Conservation (phyloP, 1,139 yeast species). For the Pichia cactophila region DNA sequence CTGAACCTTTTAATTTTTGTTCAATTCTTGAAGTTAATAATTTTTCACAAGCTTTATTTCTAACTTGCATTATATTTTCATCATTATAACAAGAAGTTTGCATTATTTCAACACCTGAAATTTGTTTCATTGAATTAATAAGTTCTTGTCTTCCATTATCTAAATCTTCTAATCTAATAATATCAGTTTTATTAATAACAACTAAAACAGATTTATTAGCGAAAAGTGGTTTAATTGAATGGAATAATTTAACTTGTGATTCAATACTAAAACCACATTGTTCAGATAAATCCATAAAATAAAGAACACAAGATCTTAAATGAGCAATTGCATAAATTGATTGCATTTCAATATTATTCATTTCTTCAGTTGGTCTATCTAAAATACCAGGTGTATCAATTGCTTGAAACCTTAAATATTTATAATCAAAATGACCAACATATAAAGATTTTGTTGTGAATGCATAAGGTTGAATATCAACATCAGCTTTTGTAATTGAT, state of each 20-base stretch:
- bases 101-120: constrained; percentile 86
- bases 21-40: constrained; percentile 92
- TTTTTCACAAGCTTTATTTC: constrained; percentile 97
- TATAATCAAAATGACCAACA: constrained; percentile 97
- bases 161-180: constrained; percentile 76
- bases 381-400: constrained; percentile 98
- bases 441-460: constrained; percentile 93
- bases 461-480: constrained; percentile 98
- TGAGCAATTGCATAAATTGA: constrained; percentile 98
- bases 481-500: constrained; percentile 95
- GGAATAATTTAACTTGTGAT: constrained; percentile 94
- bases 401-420: constrained; percentile 94
- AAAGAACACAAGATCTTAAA: constrained; percentile 88
- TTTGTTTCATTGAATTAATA: constrained; percentile 51
- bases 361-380: constrained; percentile 98
- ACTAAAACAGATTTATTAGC: constrained; percentile 95
- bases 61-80: constrained; percentile 90
- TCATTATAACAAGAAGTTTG: constrained; percentile 90
- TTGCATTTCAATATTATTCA: constrained; percentile 99
- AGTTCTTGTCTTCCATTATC: constrained; percentile 68
- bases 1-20: constrained; percentile 89
- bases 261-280: constrained; percentile 98
- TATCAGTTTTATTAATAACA: constrained; percentile 92
- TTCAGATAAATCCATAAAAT: constrained; percentile 97
- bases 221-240: constrained; percentile 92